These are phyloP conservation scores for Nicotiana tomentosiformis DNA, from an alignment of 257 asterid species.

Conservation along the genomic window DNA sequence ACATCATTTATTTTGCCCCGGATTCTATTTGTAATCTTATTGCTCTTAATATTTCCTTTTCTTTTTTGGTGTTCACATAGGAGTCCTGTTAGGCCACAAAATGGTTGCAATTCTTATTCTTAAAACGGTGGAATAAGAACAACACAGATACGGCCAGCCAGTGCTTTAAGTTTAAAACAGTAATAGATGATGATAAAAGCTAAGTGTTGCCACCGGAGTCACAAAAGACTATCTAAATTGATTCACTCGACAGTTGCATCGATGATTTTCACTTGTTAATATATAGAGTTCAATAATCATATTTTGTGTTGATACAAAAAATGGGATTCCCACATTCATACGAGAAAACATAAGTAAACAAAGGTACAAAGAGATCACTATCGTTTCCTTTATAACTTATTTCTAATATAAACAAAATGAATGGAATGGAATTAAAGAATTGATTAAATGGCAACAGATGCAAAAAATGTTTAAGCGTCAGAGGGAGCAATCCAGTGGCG, in stretches of 20 bases:
- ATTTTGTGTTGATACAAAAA: background rate
- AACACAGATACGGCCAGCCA: background rate
- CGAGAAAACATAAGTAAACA: background rate
- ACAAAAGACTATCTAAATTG: background rate
- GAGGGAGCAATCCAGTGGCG: conserved; percentile 77
- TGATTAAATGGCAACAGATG: background rate
- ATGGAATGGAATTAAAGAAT: conserved; percentile 3
- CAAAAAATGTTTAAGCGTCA: conserved; percentile 39
- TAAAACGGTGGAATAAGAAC: background rate
- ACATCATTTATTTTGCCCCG: background rate
- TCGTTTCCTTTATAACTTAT: background rate
- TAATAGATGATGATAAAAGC: no score
- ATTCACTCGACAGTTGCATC: background rate
- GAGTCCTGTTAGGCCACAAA: background rate
- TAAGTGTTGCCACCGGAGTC: background rate
- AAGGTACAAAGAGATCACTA: background rate
- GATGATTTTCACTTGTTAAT: background rate
- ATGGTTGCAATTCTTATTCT: background rate
- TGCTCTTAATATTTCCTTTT: background rate
- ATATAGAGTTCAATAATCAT: background rate
- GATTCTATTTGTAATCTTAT: background rate
- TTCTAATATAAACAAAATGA: background rate
- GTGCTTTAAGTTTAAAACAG: background rate
- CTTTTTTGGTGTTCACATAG: background rate
- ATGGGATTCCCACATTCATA: background rate